Evolutionary conservation across 768 basidiomycete genomes (phyloP).

Genomic region (Lanmaoa rubissima): DNA sequence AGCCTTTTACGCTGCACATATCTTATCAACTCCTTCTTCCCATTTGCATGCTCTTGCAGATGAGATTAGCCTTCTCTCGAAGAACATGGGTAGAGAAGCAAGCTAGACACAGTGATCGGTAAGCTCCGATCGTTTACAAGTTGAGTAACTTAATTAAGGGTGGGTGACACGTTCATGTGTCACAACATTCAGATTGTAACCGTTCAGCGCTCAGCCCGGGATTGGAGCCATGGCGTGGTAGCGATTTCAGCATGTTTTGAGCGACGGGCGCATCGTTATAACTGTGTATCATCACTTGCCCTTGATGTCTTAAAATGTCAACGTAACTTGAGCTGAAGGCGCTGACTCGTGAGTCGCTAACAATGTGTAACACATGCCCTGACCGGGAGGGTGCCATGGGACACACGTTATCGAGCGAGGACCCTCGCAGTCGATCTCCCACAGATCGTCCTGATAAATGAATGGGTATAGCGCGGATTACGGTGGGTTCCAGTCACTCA

Average conservation of each 20-base stretch:
- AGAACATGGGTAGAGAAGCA: slow-evolving; percentile 24
- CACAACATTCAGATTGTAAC: not conserved
- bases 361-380: not conserved
- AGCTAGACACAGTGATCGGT: not conserved
- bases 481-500: not conserved
- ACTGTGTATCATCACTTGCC: not conserved
- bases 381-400: slow-evolving; percentile 23
- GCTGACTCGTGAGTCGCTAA: not conserved
- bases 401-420: slow-evolving; percentile 7
- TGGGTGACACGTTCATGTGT: not conserved
- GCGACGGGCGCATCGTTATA: not conserved
- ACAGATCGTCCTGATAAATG: slow-evolving; percentile 4
- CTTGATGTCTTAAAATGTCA: not conserved
- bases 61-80: slow-evolving; percentile 36
- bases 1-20: slow-evolving; percentile 66
- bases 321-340: too few species aligned
- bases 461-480: not conserved
- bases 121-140: not conserved
- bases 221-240: not conserved
- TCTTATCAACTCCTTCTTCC: slow-evolving; percentile 46
- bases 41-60: slow-evolving; percentile 42
- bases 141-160: not conserved
- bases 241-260: not conserved
- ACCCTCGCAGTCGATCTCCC: slow-evolving; percentile 29
- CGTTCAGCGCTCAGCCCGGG: not conserved